phyloP scores from a whole-genome alignment of 495 filamentous ascomycete species.

The Amniculicola lignicola region DNA sequence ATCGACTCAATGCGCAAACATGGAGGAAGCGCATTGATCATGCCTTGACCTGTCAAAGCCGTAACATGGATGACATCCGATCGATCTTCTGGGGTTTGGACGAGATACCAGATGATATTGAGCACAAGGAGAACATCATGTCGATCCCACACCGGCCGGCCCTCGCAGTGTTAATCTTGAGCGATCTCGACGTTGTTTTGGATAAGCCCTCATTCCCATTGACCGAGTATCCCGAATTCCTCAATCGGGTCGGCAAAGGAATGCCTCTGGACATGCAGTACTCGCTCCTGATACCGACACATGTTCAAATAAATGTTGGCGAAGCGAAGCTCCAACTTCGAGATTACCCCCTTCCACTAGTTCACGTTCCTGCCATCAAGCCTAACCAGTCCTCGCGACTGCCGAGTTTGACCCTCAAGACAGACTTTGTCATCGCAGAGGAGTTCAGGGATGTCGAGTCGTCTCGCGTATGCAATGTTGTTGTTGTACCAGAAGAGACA shows the following conservation, averaged over 20 bases:
- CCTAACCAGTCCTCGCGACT: slow-evolving; percentile 73
- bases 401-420: slow-evolving; percentile 77
- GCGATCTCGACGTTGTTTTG: slow-evolving; percentile 77
- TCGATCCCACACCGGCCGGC: slow-evolving; percentile 83
- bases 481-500: slow-evolving; percentile 69
- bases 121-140: slow-evolving; percentile 81
- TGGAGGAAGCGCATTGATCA: slow-evolving; percentile 92
- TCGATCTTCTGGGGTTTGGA: slow-evolving; percentile 79
- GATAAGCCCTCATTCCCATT: slow-evolving; percentile 93
- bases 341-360: slow-evolving; percentile 88
- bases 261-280: slow-evolving; percentile 91
- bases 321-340: slow-evolving; percentile 80
- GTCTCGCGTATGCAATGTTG: slow-evolving; percentile 73
- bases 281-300: slow-evolving; percentile 82
- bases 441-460: slow-evolving; percentile 79
- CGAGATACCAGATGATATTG: slow-evolving; percentile 72
- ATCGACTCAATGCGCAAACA: slow-evolving; percentile 76
- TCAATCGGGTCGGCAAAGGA: slow-evolving; percentile 88
- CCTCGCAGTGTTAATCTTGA: slow-evolving; percentile 74
- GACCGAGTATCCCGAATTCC: slow-evolving; percentile 72
- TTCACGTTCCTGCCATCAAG: slow-evolving; percentile 84
- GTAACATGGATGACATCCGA: slow-evolving; percentile 73
- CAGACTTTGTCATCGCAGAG: slow-evolving; percentile 95
- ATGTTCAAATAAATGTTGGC: slow-evolving; percentile 84
- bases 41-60: slow-evolving; percentile 64